These are phyloP conservation scores for Arachnomyces sp. DNA, from an alignment of 2,329 filamentous ascomycete species.

Conservation along the genomic window DNA sequence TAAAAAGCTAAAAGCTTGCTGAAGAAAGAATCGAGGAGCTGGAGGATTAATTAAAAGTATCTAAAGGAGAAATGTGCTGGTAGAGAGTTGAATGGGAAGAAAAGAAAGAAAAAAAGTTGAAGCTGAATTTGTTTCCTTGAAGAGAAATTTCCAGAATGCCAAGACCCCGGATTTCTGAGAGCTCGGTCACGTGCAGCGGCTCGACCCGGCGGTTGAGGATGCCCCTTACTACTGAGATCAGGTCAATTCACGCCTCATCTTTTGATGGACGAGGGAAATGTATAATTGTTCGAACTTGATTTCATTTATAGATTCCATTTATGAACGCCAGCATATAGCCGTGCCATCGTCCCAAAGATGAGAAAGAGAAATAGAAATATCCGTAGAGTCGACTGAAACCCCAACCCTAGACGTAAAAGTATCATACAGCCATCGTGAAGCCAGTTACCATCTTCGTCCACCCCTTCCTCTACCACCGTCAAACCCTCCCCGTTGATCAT, in stretches of 20 bases:
- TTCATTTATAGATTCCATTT: slow-evolving; percentile 4
- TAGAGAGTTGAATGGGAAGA: background rate
- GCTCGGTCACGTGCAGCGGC: too few relatives aligned
- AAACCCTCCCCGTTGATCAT: slow-evolving; percentile 32
- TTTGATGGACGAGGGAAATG: too few relatives aligned
- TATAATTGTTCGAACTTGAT: background rate
- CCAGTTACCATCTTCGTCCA: slow-evolving; percentile 31
- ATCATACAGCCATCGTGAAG: slow-evolving; percentile 6
- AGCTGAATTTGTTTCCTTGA: slow-evolving; percentile 10
- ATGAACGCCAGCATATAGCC: slow-evolving; percentile 16
- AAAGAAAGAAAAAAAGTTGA: background rate
- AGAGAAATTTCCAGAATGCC: slow-evolving; percentile 20
- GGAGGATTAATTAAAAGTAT: slow-evolving; percentile 4
- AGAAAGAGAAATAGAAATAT: slow-evolving; percentile 7
- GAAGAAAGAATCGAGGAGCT: too few relatives aligned
- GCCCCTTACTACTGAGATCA: too few relatives aligned
- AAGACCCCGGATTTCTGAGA: slow-evolving; percentile 5
- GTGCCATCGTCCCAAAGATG: slow-evolving; percentile 4
- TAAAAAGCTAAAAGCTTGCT: too few relatives aligned
- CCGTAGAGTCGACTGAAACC: background rate
- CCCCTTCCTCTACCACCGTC: slow-evolving; percentile 28
- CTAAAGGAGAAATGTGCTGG: background rate
- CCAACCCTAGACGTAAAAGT: slow-evolving; percentile 11
- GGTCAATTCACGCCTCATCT: too few relatives aligned
- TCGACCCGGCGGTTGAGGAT: too few relatives aligned